phyloP scores from a whole-genome alignment of 768 basidiomycete genomes.

The Porpolomopsis calyptriformis region DNA sequence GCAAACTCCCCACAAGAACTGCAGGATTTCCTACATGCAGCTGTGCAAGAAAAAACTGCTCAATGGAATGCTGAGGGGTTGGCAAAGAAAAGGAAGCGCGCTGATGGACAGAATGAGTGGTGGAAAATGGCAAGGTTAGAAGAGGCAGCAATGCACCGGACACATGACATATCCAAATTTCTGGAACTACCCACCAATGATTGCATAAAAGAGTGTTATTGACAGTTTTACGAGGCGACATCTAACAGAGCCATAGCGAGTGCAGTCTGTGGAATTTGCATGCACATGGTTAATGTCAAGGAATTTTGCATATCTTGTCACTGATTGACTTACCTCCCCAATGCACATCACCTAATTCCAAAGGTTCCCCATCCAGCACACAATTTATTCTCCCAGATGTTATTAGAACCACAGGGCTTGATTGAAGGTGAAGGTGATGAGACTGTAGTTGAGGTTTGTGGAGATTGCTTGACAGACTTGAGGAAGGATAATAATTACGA shows the following conservation, averaged over 20 bases:
- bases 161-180: constrained; percentile 1
- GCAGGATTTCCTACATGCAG: no score
- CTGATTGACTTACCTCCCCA: neutral
- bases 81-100: no score
- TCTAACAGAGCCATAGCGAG: constrained; percentile 1
- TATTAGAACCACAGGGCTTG: neutral
- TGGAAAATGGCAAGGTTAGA: neutral
- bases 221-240: constrained; percentile 8
- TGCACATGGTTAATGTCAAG: neutral
- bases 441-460: neutral
- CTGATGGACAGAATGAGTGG: neutral
- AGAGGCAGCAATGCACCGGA: no score
- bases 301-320: neutral
- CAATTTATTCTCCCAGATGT: neutral
- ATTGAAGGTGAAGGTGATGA: neutral
- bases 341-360: neutral
- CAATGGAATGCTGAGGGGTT: no score
- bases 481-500: neutral
- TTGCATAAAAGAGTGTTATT: constrained; percentile 2
- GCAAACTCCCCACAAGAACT: no score
- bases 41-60: no score
- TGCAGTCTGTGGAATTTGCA: constrained; percentile 10
- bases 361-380: neutral
- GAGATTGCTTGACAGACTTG: constrained; percentile 1
- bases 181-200: neutral